A percentile compares a stretch with the other conserved stretches of the same genome.
These are phyloP conservation scores for Scheffersomyces stipitis DNA, from an alignment of 805 yeast genomes.

Conservation along the genomic window DNA sequence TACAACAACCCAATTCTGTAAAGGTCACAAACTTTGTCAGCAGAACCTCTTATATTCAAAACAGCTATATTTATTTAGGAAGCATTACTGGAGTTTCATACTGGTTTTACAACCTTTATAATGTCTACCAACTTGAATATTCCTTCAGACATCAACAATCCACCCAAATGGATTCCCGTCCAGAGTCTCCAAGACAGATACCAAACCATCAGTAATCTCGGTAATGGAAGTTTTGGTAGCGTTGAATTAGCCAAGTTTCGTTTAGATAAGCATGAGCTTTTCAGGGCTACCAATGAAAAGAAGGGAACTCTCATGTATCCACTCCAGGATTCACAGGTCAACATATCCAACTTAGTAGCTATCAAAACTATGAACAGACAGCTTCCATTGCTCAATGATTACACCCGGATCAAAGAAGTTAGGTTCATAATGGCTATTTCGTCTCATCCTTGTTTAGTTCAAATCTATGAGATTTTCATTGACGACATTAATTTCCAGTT, in stretches of 20 bases:
- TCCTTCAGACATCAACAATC: constrained; percentile 3
- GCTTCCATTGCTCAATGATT: constrained; percentile 35
- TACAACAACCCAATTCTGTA: no score
- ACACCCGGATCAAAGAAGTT: constrained; percentile 56
- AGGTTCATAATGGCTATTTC: constrained; percentile 66
- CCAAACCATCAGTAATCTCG: constrained; percentile 53
- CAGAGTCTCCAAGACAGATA: constrained; percentile 31
- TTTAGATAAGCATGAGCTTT: constrained; percentile 15
- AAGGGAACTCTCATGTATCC: constrained; percentile 55
- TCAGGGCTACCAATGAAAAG: constrained; percentile 15
- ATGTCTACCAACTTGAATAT: not conserved
- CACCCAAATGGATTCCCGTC: constrained; percentile 7
- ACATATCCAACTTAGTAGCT: constrained; percentile 54
- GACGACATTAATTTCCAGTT: constrained; percentile 60
- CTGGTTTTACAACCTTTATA: no score
- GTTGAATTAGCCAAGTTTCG: constrained; percentile 62
- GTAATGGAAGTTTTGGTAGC: constrained; percentile 75
- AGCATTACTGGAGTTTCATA: no score
- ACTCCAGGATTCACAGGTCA: constrained; percentile 17
- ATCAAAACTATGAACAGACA: constrained; percentile 73
- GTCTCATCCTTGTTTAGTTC: constrained; percentile 70
- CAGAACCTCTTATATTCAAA: no score
- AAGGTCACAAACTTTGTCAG: no score
- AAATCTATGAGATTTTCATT: constrained; percentile 74
- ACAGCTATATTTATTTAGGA: no score